These are phyloP conservation scores for Nelumbo lutea DNA, from an alignment of 164 flowering plant genomes.

Conservation along the genomic window DNA sequence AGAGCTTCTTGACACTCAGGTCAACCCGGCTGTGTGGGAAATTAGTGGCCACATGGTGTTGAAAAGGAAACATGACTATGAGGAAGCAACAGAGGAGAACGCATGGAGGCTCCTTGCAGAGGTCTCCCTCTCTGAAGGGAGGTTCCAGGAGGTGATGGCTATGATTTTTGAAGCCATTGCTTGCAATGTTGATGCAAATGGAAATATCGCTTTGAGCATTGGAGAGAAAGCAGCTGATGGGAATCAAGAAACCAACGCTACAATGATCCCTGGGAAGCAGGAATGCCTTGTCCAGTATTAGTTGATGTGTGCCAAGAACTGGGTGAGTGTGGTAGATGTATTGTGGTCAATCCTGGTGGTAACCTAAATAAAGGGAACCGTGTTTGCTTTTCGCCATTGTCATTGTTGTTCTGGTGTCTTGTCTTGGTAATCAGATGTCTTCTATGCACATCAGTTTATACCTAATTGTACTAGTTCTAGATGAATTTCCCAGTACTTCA, in stretches of 20 bases:
- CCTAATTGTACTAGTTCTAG: not conserved
- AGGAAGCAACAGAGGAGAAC: not conserved
- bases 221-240: constrained; percentile 26
- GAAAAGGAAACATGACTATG: constrained; percentile 34
- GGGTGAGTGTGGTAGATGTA: too few relatives aligned
- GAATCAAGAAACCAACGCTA: constrained; percentile 18
- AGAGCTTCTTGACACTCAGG: constrained; percentile 64
- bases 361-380: constrained; percentile 33
- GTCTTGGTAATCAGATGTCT: not conserved
- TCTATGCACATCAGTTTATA: not conserved
- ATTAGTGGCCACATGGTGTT: constrained; percentile 74
- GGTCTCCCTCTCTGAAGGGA: not conserved
- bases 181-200: constrained; percentile 12
- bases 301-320: not conserved
- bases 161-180: constrained; percentile 48
- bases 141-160: constrained; percentile 50
- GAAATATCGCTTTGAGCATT: not conserved
- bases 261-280: constrained; percentile 39
- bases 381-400: constrained; percentile 12
- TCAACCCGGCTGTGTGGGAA: constrained; percentile 76
- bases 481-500: too few relatives aligned
- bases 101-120: not conserved
- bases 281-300: constrained; percentile 55
- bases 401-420: not conserved
- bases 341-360: constrained; percentile 3